Evolutionary conservation across 495 filamentous ascomycete genomes (phyloP), one percentile per base, ranked within the genome.

Genomic region (Penicillium verhagenii): DNA sequence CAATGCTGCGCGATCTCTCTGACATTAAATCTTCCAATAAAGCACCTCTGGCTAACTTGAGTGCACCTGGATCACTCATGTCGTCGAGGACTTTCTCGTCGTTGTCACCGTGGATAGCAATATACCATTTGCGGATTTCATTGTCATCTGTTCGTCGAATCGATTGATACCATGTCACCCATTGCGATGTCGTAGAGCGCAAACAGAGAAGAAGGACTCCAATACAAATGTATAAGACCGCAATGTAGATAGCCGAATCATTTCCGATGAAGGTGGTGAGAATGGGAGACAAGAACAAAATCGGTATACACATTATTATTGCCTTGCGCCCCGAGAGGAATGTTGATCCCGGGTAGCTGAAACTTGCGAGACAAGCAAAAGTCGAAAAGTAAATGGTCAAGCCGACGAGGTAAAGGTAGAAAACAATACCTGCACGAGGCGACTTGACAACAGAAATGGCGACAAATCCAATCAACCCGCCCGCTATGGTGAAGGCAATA

Each of bases 291-390:
- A 80, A 50, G 50, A 79, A 76, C 6, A 81, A 66, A 9, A 80
- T 64, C 0, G 79, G 79, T 33, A 82, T 72, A 38, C 74, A 68
- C 47, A 59, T 9, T 40, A 77, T 68, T 35, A 77, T 76, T 19
- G 70, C 49, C 53, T 71, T 81, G 16, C 79, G 75, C 1, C 76
- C 70, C 42, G 79, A 79, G 47, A 77, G 69, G 59, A 85, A 85
- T 0, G 65, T 51, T 5, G 75, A 77, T 2, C 79, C 79, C 2
- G 81, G 81, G 43, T 80, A 75, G 56, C 82, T 83, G 68, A 82
- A 83, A 35, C 74, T 82, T 23, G 82, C 79, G 20, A 84, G 72
- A 4, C 77, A 74, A 39, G 69, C 79, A 49, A 82, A 75, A 0
- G 71, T 53, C 14, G 75, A 77, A 45, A 82, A 74, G 63, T 82